Conservation (phyloP, 139 green algal genomes). For the Chlorella vulgaris region DNA sequence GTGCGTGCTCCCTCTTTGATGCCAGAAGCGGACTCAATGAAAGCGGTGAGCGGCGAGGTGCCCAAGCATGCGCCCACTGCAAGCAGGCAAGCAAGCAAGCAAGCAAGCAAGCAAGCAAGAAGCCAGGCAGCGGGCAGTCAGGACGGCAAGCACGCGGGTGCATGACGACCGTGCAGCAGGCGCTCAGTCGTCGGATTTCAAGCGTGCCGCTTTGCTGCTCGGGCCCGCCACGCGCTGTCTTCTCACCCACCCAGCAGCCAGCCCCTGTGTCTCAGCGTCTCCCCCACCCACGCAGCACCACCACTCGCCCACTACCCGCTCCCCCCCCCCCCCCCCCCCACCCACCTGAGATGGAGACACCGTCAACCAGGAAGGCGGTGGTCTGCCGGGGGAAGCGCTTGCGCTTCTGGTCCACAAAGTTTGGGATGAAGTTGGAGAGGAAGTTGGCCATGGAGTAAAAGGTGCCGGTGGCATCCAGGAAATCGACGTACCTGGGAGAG, state of each 20-base stretch:
- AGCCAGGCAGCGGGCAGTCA: no score
- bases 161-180: no score
- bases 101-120: neutral
- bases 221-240: no score
- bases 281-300: no score
- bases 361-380: slow-evolving; percentile 67
- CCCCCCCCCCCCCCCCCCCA: no score
- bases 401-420: slow-evolving; percentile 70
- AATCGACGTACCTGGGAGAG: slow-evolving; percentile 49
- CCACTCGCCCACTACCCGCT: no score
- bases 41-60: slow-evolving; percentile 71
- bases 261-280: no score
- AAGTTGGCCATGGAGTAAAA: slow-evolving; percentile 81
- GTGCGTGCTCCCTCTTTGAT: slow-evolving; percentile 73
- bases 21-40: slow-evolving; percentile 45
- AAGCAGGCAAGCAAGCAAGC: neutral
- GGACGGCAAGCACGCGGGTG: no score
- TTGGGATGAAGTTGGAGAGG: slow-evolving; percentile 62
- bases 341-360: slow-evolving; percentile 54
- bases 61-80: slow-evolving; percentile 68
- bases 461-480: slow-evolving; percentile 73
- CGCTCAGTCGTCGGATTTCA: no score
- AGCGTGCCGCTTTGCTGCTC: no score
- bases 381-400: slow-evolving; percentile 57
- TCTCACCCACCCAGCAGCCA: no score